Base-by-base conservation (phyloP, 345 rosid species). In the Balakata baccata region DNA sequence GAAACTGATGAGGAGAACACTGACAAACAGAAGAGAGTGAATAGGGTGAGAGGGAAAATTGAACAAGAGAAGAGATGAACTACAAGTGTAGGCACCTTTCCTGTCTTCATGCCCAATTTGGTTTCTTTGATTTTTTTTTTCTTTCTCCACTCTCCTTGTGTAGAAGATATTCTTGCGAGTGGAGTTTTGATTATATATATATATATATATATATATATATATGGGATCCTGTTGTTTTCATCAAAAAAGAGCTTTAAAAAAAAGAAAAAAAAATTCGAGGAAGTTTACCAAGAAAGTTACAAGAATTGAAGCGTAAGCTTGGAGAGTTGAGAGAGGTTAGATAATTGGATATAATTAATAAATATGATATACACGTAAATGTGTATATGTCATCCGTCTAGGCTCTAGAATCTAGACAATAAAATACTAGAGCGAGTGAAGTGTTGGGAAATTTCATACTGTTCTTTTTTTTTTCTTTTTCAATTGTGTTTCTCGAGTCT, bases 1-100 rank as follows among this genome's bases (percentile, higher is more conserved):
- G 59, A 43, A 57, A 59, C 66, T 58, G 74, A 57, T 7, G 61
- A 8, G 14, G 47, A 54, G 25, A 29, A 11, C 65, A 70, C 49
- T 52, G 54, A 62, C 3, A 51, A 59, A 20, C 14, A 64, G 68
- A 78, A 57, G 65, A 78, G 59, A 3, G 69, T 34, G 6, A 71
- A 7, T 0, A 56, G 17, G 14, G 67, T 3, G 64, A 64, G 2
- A 63, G 66, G 63, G 14, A 67, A 34, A 37, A 29, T 29, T 49
- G 49, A 22, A 49, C 20, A 37, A 37, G 34, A 51, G 3, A 49
- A 5, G 38, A 49, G 0, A 66, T 34, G 22, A 7, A 34, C 34
- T 25, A 59, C 14, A 49, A 71, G 37, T 29, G 49, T 3, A 29
- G 25, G 12, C 9, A 12, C 52, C 64, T 46, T 41, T 37, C n/a